A percentile compares a stretch with the other conserved stretches of the same genome.
These are phyloP conservation scores for Plicaturopsis crispa DNA, from an alignment of 768 basidiomycete species.

Conservation along the genomic window DNA sequence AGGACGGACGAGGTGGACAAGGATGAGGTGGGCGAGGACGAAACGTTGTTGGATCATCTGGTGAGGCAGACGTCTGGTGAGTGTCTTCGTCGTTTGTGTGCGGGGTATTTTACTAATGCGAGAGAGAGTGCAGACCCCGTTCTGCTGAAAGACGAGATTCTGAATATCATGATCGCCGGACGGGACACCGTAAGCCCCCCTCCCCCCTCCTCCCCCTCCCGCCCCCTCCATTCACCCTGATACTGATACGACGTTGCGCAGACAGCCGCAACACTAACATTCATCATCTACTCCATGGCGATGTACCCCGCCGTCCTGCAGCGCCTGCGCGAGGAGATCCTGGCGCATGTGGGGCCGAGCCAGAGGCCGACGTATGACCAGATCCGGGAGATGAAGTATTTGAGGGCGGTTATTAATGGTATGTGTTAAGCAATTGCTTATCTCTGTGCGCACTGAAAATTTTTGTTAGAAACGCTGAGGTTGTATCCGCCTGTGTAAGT, in stretches of 20 bases:
- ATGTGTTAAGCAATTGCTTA: conserved; percentile 2
- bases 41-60: conserved; percentile 49
- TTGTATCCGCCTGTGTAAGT: conserved; percentile 48
- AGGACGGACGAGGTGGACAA: conserved; percentile 20
- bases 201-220: neutral
- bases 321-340: conserved; percentile 50
- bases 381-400: conserved; percentile 54
- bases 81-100: neutral
- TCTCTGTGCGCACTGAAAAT: neutral
- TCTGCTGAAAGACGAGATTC: conserved; percentile 38
- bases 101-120: neutral
- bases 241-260: conserved; percentile 3
- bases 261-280: conserved; percentile 27
- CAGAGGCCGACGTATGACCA: conserved; percentile 47
- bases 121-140: conserved; percentile 24
- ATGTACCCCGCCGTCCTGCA: conserved; percentile 38
- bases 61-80: conserved; percentile 39
- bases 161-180: conserved; percentile 16
- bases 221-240: neutral
- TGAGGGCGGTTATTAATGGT: conserved; percentile 64
- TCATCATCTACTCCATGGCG: conserved; percentile 37
- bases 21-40: conserved; percentile 29
- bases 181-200: conserved; percentile 3
- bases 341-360: conserved; percentile 39
- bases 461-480: conserved; percentile 41